Evolutionary conservation across 495 filamentous ascomycete species (phyloP).

Genomic region (Terfezia claveryi): DNA sequence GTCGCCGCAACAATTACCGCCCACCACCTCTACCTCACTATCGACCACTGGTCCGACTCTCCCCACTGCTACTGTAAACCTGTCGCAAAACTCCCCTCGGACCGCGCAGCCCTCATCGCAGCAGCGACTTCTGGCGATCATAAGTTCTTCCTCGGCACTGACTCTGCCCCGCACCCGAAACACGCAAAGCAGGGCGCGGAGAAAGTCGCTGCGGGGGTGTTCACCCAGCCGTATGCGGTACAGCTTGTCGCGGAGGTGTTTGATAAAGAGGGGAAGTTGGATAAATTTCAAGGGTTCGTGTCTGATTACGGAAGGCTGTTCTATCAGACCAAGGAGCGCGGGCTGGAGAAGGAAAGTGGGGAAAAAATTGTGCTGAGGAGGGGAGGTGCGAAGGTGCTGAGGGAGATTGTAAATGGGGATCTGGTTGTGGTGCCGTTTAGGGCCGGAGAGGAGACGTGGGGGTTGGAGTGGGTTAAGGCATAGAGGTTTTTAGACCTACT

Average conservation of each 20-base stretch:
- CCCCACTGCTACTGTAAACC: conserved; percentile 78
- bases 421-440: conserved; percentile 51
- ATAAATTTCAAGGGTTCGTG: conserved; percentile 52
- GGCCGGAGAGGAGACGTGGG: conserved; percentile 44
- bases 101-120: conserved; percentile 51
- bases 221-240: conserved; percentile 75
- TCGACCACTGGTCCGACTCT: conserved; percentile 54
- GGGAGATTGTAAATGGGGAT: conserved; percentile 20
- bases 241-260: conserved; percentile 22
- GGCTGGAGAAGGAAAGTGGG: conserved; percentile 21
- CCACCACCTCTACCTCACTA: conserved; percentile 59
- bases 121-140: conserved; percentile 42
- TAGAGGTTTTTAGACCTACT: not conserved
- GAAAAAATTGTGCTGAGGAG: conserved; percentile 40
- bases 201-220: conserved; percentile 60
- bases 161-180: conserved; percentile 58
- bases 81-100: conserved; percentile 47
- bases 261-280: conserved; percentile 29
- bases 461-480: conserved; percentile 22
- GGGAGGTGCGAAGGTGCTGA: conserved; percentile 23
- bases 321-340: conserved; percentile 31
- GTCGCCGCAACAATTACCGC: conserved; percentile 56
- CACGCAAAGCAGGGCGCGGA: conserved; percentile 45
- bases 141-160: conserved; percentile 65
- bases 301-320: conserved; percentile 51